phyloP scores from a whole-genome alignment of 2,329 filamentous ascomycete species.

The Pyrenochaeta sp. region DNA sequence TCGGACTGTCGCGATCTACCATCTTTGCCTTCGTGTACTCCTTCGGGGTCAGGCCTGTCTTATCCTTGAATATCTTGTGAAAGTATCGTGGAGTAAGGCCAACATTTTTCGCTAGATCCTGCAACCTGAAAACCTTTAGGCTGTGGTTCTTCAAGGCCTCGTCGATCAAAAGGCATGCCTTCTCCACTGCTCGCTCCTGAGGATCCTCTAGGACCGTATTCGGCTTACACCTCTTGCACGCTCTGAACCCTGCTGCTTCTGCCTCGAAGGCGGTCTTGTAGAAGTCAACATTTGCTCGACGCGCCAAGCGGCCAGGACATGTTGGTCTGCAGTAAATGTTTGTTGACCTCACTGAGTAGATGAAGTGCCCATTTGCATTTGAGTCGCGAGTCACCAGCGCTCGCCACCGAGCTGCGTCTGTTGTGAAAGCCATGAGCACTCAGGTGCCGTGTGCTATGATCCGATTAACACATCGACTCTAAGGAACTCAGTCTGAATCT shows the following conservation, averaged over 20 bases:
- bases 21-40: constrained; percentile 46
- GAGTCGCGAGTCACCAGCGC: constrained; percentile 57
- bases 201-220: constrained; percentile 53
- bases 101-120: constrained; percentile 60
- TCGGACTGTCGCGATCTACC: constrained; percentile 14
- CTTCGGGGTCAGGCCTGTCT: constrained; percentile 62
- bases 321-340: constrained; percentile 69
- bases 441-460: not conserved
- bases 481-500: not conserved
- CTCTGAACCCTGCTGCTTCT: constrained; percentile 59
- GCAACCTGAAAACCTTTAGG: constrained; percentile 46
- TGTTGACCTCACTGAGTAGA: constrained; percentile 66
- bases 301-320: constrained; percentile 67
- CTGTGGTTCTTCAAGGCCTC: constrained; percentile 29
- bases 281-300: constrained; percentile 66
- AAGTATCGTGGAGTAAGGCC: constrained; percentile 67
- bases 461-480: not conserved
- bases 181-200: constrained; percentile 55
- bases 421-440: constrained; percentile 39
- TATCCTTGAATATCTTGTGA: constrained; percentile 66
- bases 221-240: constrained; percentile 67
- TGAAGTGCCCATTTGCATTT: constrained; percentile 56
- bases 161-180: constrained; percentile 43
- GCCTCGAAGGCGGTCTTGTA: constrained; percentile 59
- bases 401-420: constrained; percentile 46